These are phyloP conservation scores for Colletotrichum sansevieriae DNA, from an alignment of 2,329 filamentous ascomycete genomes.

Conservation along the genomic window DNA sequence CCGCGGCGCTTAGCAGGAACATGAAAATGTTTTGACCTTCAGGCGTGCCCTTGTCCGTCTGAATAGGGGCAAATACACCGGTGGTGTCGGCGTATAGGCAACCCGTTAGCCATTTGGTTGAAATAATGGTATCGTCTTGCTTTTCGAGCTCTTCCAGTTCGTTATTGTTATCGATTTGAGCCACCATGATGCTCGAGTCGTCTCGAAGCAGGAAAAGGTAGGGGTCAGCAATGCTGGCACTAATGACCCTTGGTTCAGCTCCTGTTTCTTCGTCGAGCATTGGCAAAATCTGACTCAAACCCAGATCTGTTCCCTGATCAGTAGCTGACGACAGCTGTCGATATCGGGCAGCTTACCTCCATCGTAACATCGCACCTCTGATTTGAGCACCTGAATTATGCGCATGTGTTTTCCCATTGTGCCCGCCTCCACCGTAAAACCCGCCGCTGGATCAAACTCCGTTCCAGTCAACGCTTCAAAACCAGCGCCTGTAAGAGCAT, in stretches of 20 bases:
- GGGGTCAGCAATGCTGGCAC: constrained; percentile 87
- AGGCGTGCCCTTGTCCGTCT: constrained; percentile 55
- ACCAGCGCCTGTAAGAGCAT: constrained; percentile 78
- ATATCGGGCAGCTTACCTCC: constrained; percentile 71
- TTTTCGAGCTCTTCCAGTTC: constrained; percentile 87
- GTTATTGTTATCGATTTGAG: constrained; percentile 82
- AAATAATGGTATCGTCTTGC: constrained; percentile 66
- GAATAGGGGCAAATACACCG: constrained; percentile 64
- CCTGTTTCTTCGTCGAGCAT: constrained; percentile 93
- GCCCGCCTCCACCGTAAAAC: constrained; percentile 86
- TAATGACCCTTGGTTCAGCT: constrained; percentile 81
- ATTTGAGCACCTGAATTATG: constrained; percentile 88
- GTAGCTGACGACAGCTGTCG: constrained; percentile 1
- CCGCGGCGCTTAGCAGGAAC: constrained; percentile 82
- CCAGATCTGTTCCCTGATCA: constrained; percentile 66
- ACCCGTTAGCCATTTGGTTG: constrained; percentile 83
- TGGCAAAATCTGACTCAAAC: constrained; percentile 89
- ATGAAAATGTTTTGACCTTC: constrained; percentile 70
- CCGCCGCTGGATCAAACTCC: constrained; percentile 92
- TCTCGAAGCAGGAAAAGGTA: constrained; percentile 87
- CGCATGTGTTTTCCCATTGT: constrained; percentile 84
- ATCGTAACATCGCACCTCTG: constrained; percentile 91
- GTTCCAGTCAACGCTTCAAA: constrained; percentile 83
- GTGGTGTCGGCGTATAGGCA: constrained; percentile 82
- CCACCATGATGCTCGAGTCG: constrained; percentile 83